Conservation (phyloP, 2,329 filamentous ascomycete genomes). For the Elsinoe fawcettii region DNA sequence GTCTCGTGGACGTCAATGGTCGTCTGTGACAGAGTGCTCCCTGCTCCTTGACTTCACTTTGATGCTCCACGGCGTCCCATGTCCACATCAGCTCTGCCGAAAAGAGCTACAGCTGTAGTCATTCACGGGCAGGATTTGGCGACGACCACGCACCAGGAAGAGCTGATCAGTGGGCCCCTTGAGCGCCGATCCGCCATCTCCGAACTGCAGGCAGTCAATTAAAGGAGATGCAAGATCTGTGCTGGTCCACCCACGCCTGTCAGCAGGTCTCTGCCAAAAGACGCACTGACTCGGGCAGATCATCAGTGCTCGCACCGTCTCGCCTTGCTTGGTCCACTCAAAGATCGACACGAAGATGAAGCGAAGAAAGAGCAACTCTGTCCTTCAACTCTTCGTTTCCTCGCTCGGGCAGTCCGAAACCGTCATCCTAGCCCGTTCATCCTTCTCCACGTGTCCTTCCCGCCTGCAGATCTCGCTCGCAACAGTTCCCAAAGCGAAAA, state of each 20-base stretch:
- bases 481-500: neutral
- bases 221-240: neutral
- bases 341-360: neutral
- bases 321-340: neutral
- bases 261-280: neutral
- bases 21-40: neutral
- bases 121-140: neutral
- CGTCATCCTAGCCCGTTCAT: neutral
- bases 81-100: neutral
- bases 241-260: neutral
- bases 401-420: conserved; percentile 2
- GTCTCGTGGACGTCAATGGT: neutral
- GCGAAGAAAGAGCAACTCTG: neutral
- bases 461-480: neutral
- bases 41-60: neutral
- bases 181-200: conserved; percentile 1
- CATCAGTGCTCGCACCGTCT: neutral
- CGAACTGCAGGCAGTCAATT: conserved; percentile 1
- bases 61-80: neutral
- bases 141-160: neutral
- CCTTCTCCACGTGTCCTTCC: neutral
- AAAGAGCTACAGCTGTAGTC: neutral
- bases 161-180: neutral
- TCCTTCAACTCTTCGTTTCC: neutral
- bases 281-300: neutral